Base-by-base conservation (phyloP, 176 grass and related monocot species). In the Carex pumila region DNA sequence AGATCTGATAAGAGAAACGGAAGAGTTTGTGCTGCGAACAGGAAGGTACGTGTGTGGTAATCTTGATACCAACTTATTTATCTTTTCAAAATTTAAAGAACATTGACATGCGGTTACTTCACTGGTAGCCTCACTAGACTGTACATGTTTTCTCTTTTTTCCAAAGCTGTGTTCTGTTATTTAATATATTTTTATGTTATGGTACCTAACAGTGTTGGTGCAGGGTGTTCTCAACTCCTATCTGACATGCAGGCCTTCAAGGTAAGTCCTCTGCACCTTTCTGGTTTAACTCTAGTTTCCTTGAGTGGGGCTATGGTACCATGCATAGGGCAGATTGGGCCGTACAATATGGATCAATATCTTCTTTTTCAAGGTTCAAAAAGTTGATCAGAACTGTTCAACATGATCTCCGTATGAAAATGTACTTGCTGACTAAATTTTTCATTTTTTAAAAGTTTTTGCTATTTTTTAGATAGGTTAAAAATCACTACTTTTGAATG, bases 161-260 rank as follows among this genome's bases (percentile, higher is more conserved):
- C 25, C 36, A 56, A 59, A 17, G 60, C 1, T 62, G 18, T 55
- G 30, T n/a, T 56, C 12, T 21, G 32, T 76, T 84, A 57, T 52
- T 87, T 83, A 13, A 87, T 86, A 87, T 86, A 15, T 30, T 66
- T 64, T 61, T 57, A 8, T 37, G 12, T 56, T 82, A 8, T 66
- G 17, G 12, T 52, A 25, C 89, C 81, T 82, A 21, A 87, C 87
- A 98, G 96, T 92, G 84, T 98, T 80, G 96, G 96, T 87, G 92
- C 93, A 75, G 96, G 96, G 64, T 98, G 96, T 65, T 98, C 93
- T 86, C 96, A 98, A 84, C 96, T 98, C 80, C 82, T 98, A 70
- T 98, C 96, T 57, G 96, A 98, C 80, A 98, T 98, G 96, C 93
- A 98, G 61, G 93, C 96, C 25, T 98, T 98, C 88, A 98, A 95